Base-by-base conservation (phyloP, 139 green algal species). In the Picochlorum sp. region DNA sequence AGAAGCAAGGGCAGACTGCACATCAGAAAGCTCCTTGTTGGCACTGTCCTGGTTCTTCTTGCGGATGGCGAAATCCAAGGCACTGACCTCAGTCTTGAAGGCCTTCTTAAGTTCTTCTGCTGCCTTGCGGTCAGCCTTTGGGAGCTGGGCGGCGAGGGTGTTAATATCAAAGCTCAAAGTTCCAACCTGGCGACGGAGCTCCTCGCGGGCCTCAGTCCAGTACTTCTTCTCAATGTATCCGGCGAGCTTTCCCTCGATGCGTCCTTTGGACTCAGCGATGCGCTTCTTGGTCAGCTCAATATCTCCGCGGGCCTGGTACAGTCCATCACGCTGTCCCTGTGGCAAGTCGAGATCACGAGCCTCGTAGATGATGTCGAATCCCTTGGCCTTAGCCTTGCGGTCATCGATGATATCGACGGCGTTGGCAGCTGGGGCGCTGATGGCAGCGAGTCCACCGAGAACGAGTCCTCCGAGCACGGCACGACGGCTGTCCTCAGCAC, bases 351-450 rank as follows among this genome's bases (percentile, higher is more conserved):
- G 73, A 61, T 97, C 89, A 51, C 90, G 90, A 7, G 89, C 89
- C 85, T 95, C 88, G 67, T 97, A 96, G 81, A 96, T 96, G 51
- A 95, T 58, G 70, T 96, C 81, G 44, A 91, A 95, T 49, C 89
- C 88, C 3, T 62, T 68, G 26, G 77, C 26, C 21, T 45, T 69
- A 26, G 65, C 78, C 49, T 78, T 74, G 62, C 85, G 78, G 77
- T 92, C 84, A 72, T 96, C 89, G 44, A 86, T 73, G 20, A 96
- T 66, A 57, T 93, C 88, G 5, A 93, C 73, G 38, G 86, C 83
- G 37, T 79, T 55, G 41, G 78, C 72, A 23, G 69, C 62, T 26
- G 66, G 18, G 21, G 73, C 73, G 28, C 62, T 62, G 4, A 79
- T 62, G 41, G 90, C 77, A 18, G 73, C 81, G 11, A 75, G 76